Base-by-base conservation (phyloP, 306 rosid species). In the Castanea crenata region DNA sequence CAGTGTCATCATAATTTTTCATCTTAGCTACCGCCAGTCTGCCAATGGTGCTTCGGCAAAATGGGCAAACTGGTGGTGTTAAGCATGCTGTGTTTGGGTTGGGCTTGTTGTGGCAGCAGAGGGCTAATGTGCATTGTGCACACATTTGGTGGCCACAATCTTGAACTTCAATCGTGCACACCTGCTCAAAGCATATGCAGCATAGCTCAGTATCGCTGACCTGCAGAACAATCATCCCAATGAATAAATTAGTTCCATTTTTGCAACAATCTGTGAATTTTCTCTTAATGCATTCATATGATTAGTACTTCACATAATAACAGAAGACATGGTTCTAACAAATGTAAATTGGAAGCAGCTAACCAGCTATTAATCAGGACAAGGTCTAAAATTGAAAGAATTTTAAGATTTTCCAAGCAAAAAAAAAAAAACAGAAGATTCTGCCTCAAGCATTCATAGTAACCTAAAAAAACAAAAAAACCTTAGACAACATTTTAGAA, bases 141-240 rank as follows among this genome's bases (percentile, higher is more conserved):
- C 99, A 95, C 99, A 95, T 95, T 73, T 91, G 98, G 82, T 95
- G 98, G 52, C 96, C 98, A 79, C 99, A 95, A 35, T 82, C 78
- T 41, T 91, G 94, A 67, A 95, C 96, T 76, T 95, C 98, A 71
- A 95, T 91, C 49, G 94, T 85, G 80, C 98, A 93, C 5, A 85
- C 89, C 54, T 91, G 98, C 91, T 91, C 99, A 83, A 95, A 95
- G 92, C 98, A 95, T 80, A 95, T 95, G 94, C 95, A 91, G 87
- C 98, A 95, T 69, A 86, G 44, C 52, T 95, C 98, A 2, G 90
- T 71, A 69, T 95, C 98, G 13, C 97, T 93, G 52, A 78, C 93
- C 99, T 95, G 94, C 87, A 90, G 80, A 68, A 63, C 23, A 69
- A 15, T 51, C 59, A 51, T 55, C 68, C 76, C 18, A 62, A 46